These are phyloP conservation scores for Daldinia loculata DNA, from an alignment of 495 filamentous ascomycete species.

Conservation along the genomic window DNA sequence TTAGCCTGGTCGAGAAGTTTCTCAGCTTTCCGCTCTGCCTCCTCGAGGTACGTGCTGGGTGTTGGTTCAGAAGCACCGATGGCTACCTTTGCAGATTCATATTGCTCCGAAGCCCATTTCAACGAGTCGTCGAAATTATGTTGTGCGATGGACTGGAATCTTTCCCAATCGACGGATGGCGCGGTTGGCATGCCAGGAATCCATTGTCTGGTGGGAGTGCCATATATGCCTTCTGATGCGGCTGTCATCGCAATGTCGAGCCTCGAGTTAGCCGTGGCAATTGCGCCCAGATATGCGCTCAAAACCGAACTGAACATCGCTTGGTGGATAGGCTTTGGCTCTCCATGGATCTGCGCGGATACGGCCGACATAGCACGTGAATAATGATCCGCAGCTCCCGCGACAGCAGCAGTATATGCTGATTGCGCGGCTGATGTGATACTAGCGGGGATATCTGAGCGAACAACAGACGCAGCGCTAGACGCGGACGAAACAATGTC, in stretches of 20 bases:
- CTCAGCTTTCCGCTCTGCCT: slow-evolving; percentile 62
- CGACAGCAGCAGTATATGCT: slow-evolving; percentile 68
- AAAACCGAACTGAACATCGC: slow-evolving; percentile 73
- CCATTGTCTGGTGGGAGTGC: slow-evolving; percentile 52
- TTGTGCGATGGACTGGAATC: slow-evolving; percentile 66
- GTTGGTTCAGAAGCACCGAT: slow-evolving; percentile 62
- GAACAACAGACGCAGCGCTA: slow-evolving; percentile 68
- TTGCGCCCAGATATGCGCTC: slow-evolving; percentile 70
- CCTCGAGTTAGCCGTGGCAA: slow-evolving; percentile 67
- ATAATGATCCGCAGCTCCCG: slow-evolving; percentile 69
- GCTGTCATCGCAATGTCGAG: slow-evolving; percentile 59
- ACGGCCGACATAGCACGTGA: slow-evolving; percentile 70
- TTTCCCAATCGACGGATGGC: slow-evolving; percentile 51
- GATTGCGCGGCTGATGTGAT: slow-evolving; percentile 58
- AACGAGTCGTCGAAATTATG: slow-evolving; percentile 71
- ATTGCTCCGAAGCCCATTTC: slow-evolving; percentile 70
- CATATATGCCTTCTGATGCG: slow-evolving; percentile 57
- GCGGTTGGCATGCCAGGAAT: slow-evolving; percentile 43
- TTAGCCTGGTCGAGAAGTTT: slow-evolving; percentile 69
- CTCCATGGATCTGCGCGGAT: slow-evolving; percentile 71
- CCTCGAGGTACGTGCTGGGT: slow-evolving; percentile 56
- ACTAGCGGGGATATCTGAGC: slow-evolving; percentile 51
- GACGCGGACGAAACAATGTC: slow-evolving; percentile 62
- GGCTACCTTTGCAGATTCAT: slow-evolving; percentile 65
- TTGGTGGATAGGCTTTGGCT: slow-evolving; percentile 67